Base-by-base conservation (phyloP, 2,329 filamentous ascomycete genomes). In the Calonectria pteridis region DNA sequence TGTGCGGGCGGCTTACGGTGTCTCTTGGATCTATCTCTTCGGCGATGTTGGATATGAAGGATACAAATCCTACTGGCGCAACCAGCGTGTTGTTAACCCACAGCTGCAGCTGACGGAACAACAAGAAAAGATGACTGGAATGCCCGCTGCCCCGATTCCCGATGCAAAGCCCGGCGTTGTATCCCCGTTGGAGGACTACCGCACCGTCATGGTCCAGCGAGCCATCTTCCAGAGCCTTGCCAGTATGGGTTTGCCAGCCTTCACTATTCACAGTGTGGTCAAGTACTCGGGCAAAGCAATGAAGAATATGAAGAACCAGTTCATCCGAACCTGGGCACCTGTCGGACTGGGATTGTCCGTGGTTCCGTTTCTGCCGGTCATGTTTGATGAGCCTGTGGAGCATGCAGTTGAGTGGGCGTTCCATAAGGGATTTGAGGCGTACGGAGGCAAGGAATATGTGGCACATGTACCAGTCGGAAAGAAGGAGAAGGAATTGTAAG, bases 321-420 rank as follows among this genome's bases (percentile, higher is more conserved):
- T 87, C 6, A 73, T 98, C 29, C 88, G 96, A 78, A 97, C 95
- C 0, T 99, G 94, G 93, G 94, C 91, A 0, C 97, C 97, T 0
- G 98, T 99, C 73, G 97, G 97, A 2, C 90, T 98, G 79, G 92
- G 95, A 3, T 83, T 95, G 40, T 86, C 92, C 0, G 88, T 95
- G 11, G 95, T 98, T 11, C 96, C 96, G 0, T 94, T 96, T 83
- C 84, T 98, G 71, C 96, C 96, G 0, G 92, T 89, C 72, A 85
- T 98, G 69, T 98, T 98, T 79, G 96, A 99, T 81, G 90, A 98
- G 83, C 96, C 97, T 0, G 95, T 99, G 9, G 97, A 98, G 85
- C 90, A 95, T 75, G 95, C 94, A 0, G 95, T 98, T 0, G 96
- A 98, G 82, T 98, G 93, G 93, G 84, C 90, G 3, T 98, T 98